Percentiles rank a stretch among this genome's conserved stretches.
These are phyloP conservation scores for Linanthus parryae DNA, from an alignment of 148 eudicot species.

Conservation along the genomic window DNA sequence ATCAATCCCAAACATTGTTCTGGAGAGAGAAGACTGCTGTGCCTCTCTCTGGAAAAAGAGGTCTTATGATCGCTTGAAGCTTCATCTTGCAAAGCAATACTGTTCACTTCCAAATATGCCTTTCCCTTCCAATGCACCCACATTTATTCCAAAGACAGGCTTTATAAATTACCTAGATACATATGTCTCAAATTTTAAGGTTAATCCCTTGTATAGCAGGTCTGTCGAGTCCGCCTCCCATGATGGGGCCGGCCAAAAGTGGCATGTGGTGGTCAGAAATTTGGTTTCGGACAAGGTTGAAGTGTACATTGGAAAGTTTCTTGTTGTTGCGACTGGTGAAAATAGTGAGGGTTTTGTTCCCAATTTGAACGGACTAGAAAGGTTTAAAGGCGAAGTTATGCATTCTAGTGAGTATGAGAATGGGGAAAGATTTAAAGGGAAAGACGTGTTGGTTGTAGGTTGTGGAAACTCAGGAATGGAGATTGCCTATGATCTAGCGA, in stretches of 20 bases:
- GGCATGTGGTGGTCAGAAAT: constrained; percentile 12
- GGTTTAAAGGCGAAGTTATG: constrained; percentile 13
- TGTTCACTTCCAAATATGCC: constrained; percentile 20
- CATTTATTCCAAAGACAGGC: constrained; percentile 9
- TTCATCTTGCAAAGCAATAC: constrained; percentile 22
- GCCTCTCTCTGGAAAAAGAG: constrained; percentile 21
- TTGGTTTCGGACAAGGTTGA: background rate
- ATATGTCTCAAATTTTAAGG: constrained; percentile 12
- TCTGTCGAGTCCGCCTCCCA: constrained; percentile 11
- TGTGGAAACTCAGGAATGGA: constrained; percentile 33
- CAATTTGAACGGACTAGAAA: constrained; percentile 9
- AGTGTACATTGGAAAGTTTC: constrained; percentile 12
- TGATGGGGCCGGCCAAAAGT: background rate
- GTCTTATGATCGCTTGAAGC: constrained; percentile 23
- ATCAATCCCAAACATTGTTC: constrained; percentile 16
- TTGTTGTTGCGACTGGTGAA: constrained; percentile 29
- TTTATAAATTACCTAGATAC: constrained; percentile 15
- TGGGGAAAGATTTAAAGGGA: constrained; percentile 17
- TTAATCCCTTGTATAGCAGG: constrained; percentile 2
- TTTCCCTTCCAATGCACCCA: constrained; percentile 16
- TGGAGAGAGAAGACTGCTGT: constrained; percentile 23
- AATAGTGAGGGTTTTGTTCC: constrained; percentile 20
- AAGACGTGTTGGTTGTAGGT: constrained; percentile 24
- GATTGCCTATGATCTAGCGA: constrained; percentile 16
- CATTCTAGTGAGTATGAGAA: constrained; percentile 21